Evolutionary conservation across 192 early-diverging fungal genomes (phyloP).

Genomic region (Gorgonomyces haynaldii): DNA sequence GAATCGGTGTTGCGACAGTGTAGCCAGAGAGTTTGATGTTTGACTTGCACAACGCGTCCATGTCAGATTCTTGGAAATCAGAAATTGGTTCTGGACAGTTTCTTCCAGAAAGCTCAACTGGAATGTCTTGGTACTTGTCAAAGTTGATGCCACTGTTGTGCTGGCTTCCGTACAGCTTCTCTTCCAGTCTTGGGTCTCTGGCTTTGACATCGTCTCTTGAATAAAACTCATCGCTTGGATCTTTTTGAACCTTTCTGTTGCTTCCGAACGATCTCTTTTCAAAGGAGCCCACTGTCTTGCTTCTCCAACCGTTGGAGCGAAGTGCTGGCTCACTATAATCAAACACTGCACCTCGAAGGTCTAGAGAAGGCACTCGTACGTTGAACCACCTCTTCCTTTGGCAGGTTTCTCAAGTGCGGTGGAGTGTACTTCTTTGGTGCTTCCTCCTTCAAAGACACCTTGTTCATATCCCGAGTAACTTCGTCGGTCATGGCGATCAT

Average conservation of each 20-base stretch:
- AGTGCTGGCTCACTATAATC: too few species aligned
- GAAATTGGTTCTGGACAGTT: conserved; percentile 34
- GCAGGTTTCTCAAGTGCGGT: too few species aligned
- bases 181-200: conserved; percentile 68
- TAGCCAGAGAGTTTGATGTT: conserved; percentile 86
- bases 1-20: conserved; percentile 86
- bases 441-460: too few species aligned
- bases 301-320: too few species aligned
- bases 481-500: too few species aligned
- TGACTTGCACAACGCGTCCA: conserved; percentile 76
- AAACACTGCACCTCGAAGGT: too few species aligned
- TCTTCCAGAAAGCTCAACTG: conserved; percentile 74
- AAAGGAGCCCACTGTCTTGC: too few species aligned
- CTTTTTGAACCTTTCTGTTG: conserved; percentile 7
- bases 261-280: too few species aligned
- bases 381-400: too few species aligned
- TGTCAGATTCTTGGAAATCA: conserved; percentile 54
- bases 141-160: conserved; percentile 95
- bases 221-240: conserved; percentile 61
- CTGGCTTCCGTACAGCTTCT: conserved; percentile 63
- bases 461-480: too few species aligned
- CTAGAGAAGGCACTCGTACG: too few species aligned
- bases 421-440: too few species aligned
- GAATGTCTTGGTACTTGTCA: conserved; percentile 98
- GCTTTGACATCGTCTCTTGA: conserved; percentile 57